Evolutionary conservation across 2,329 filamentous ascomycete genomes (phyloP), one percentile per base, ranked within the genome.

Genomic region (Ilyonectria mors-panacis): DNA sequence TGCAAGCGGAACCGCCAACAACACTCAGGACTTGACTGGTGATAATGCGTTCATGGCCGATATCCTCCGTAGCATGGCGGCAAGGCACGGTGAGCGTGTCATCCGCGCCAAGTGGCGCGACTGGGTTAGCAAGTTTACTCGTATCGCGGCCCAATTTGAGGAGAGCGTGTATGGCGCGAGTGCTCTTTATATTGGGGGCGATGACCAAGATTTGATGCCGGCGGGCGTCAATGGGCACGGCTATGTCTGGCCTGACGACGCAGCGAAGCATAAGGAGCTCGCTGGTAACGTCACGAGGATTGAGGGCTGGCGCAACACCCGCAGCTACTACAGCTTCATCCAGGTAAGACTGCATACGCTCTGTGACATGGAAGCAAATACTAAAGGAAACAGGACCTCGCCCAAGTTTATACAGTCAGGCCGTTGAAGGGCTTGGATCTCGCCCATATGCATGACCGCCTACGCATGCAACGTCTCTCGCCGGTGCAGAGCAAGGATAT

Each of bases 301-400:
- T 68, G 96, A 99, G 83, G 96, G 95, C 63, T 99, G 96, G 96
- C 91, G 96, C 73, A 97, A 94, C 70, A 98, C 96, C 1, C 88
- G 96, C 67, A 97, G 94, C 76, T 99, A 99, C 78, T 97, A 97
- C 82, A 94, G 93, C 72, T 98, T 94, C 78, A 95, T 98, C 70
- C 94, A 97, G 84, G 93, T 91, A 81, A 74, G 84, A 55, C 6
- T 10, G 17, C 21, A 6, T 26, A 19, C 30, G 21, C 4, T 15
- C 28, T 23, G 3, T 6, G 4, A 13, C 9, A 15, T 6, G 3
- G 33, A 39, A n/a, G 9, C 39, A 10, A 21, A 21, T 33, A 39
- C 70, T 78, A 60, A 76, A 55, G n/a, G 21, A 8, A 2, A 13
- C 69, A 92, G 89, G 90, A 93, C 78, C 84, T 92, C 64, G 89